These are phyloP conservation scores for Cerrena zonata DNA, from an alignment of 1,284 basidiomycete genomes.

Conservation along the genomic window DNA sequence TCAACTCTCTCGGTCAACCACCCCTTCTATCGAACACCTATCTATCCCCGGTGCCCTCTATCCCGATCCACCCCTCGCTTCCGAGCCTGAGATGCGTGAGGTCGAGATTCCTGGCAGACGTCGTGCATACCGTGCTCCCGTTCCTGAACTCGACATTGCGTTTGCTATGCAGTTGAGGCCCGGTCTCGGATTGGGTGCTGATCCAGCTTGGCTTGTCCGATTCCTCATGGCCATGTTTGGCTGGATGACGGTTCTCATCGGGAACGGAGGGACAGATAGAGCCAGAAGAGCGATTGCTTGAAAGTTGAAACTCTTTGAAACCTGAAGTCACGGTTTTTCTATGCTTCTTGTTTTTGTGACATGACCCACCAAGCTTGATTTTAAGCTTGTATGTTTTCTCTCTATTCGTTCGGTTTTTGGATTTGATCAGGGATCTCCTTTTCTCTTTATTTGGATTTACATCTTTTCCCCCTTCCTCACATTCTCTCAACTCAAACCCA, in stretches of 20 bases:
- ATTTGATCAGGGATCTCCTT: not conserved
- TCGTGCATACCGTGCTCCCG: conserved; percentile 31
- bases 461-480: not conserved
- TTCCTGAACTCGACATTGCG: conserved; percentile 56
- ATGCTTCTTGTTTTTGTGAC: not conserved
- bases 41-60: conserved; percentile 22
- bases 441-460: not conserved
- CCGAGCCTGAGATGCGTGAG: conserved; percentile 11
- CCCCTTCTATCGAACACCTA: conserved; percentile 13
- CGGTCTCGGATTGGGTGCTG: conserved; percentile 59
- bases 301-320: too few relatives aligned
- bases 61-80: not conserved
- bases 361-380: not conserved
- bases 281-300: conserved; percentile 2
- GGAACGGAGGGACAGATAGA: conserved; percentile 12
- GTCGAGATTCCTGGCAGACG: conserved; percentile 6
- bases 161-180: conserved; percentile 72
- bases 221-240: conserved; percentile 75
- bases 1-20: conserved; percentile 10
- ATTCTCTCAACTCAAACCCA: not conserved
- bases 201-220: conserved; percentile 71
- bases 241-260: conserved; percentile 55
- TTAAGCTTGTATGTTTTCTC: not conserved
- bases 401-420: not conserved
- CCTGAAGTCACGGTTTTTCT: not conserved